Conservation (phyloP, 306 rosid species). For the Quercus wislizeni region DNA sequence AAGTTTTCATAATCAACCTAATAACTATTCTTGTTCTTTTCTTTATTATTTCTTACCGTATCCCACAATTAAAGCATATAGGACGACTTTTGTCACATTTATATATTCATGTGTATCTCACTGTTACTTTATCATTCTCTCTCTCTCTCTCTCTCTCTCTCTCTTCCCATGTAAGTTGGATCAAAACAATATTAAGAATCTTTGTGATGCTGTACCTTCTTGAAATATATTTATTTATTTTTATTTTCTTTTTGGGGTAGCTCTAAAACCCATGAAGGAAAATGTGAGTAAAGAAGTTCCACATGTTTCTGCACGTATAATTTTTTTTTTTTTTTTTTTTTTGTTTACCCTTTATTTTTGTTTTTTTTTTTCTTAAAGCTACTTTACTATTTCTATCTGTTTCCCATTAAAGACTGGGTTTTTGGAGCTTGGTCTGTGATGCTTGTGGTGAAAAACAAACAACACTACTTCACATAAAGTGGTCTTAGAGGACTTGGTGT, state of each 20-base stretch:
- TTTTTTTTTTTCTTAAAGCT: neutral
- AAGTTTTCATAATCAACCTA: neutral
- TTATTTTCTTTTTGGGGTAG: neutral
- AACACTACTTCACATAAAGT: neutral
- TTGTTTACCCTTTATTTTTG: too few species aligned
- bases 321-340: neutral
- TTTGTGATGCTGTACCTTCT: neutral
- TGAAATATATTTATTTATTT: neutral
- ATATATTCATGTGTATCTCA: slow-evolving; percentile 2
- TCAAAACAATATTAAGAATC: neutral
- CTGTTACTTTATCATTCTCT: neutral
- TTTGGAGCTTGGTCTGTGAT: neutral
- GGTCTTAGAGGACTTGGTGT: neutral
- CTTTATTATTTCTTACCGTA: slow-evolving; percentile 15
- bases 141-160: neutral
- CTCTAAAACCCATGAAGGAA: neutral
- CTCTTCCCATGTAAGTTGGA: neutral
- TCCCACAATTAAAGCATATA: slow-evolving; percentile 19
- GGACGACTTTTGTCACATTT: neutral
- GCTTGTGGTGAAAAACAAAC: neutral
- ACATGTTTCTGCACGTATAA: neutral
- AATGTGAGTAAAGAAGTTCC: neutral
- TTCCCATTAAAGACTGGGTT: neutral
- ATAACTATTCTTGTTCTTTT: slow-evolving; percentile 21
- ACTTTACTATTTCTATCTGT: slow-evolving; percentile 4